phyloP scores from a whole-genome alignment of 108 stramenopile genomes.

The Fistulifera pelliculosa region DNA sequence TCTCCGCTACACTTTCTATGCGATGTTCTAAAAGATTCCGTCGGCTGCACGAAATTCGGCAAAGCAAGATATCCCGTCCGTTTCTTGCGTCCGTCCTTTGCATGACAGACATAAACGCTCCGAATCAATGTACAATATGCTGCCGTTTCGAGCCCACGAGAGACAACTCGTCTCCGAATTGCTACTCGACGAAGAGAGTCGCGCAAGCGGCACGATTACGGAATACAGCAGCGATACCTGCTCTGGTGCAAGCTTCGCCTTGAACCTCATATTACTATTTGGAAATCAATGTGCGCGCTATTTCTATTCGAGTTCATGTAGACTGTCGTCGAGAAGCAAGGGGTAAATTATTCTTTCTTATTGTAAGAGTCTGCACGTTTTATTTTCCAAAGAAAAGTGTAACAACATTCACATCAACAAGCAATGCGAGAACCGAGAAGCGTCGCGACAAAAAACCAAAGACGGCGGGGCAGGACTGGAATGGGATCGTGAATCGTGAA shows the following conservation, averaged over 20 bases:
- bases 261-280: slow-evolving; percentile 58
- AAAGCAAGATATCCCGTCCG: slow-evolving; percentile 72
- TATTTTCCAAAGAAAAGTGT: no score
- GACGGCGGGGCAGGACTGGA: no score
- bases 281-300: no score
- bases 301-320: no score
- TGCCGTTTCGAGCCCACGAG: slow-evolving; percentile 24
- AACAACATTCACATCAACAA: no score
- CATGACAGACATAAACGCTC: slow-evolving; percentile 52
- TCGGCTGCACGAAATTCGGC: slow-evolving; percentile 50
- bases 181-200: slow-evolving; percentile 11
- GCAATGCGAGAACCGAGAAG: no score
- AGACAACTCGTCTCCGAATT: slow-evolving; percentile 9
- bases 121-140: slow-evolving; percentile 64
- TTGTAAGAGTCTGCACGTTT: no score
- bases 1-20: slow-evolving; percentile 67
- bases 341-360: no score
- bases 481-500: no score
- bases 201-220: slow-evolving; percentile 56
- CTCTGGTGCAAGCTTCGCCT: slow-evolving; percentile 64
- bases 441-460: no score
- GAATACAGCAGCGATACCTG: slow-evolving; percentile 61
- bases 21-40: slow-evolving; percentile 72
- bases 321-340: no score
- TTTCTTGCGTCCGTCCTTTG: slow-evolving; percentile 18